Base-by-base conservation (phyloP, 192 early-diverging fungal species). In the Geranomyces michiganensis region DNA sequence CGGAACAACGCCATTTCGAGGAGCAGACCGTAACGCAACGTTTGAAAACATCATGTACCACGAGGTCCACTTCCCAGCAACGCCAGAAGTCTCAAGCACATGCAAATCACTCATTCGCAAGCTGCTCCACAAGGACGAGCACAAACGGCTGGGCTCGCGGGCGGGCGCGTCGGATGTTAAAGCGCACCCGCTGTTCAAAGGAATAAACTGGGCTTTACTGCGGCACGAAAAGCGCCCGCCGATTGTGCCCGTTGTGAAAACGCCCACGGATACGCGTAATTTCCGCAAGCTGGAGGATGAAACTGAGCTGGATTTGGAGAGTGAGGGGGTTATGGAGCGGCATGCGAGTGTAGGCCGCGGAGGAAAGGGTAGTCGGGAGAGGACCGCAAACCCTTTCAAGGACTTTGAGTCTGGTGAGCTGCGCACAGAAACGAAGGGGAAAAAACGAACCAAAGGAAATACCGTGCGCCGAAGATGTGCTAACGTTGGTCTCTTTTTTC, bases 1-100 rank as follows among this genome's bases (percentile, higher is more conserved):
- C 79, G 92, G 93, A 17, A 90, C 85, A 30, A 99, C 96, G 30
- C 97, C 97, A n/a, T 99, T 99, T 88, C 97, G 97, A 80, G 96
- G 96, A 60, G 76, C 76, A 31, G 89, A 92, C 74, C 84, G 96
- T 31, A 92, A 94, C 70, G 84, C 81, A 0, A 99, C 97, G 1
- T 99, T 98, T 82, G 46, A 48, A 60, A 93, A 93, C 72, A 91
- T 99, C 47, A 70, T 99, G 33, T 81, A 91, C 67, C 87, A 87
- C 15, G 93, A 95, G 3, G 85, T 93, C 33, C 65, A 73, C 2
- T 99, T 99, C 62, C 91, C 89, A 17, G 59, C 74, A n/a, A 49
- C 69, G 31, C 81, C 82, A 13, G 74, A 78, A 70, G 76, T 92
- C 29, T 80, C 84, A 10, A 53, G 75, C 1, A 44, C 68, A 0